Evolutionary conservation across 148 eudicot genomes (phyloP), one percentile per base, ranked within the genome.

Genomic region (Cornus suecica): DNA sequence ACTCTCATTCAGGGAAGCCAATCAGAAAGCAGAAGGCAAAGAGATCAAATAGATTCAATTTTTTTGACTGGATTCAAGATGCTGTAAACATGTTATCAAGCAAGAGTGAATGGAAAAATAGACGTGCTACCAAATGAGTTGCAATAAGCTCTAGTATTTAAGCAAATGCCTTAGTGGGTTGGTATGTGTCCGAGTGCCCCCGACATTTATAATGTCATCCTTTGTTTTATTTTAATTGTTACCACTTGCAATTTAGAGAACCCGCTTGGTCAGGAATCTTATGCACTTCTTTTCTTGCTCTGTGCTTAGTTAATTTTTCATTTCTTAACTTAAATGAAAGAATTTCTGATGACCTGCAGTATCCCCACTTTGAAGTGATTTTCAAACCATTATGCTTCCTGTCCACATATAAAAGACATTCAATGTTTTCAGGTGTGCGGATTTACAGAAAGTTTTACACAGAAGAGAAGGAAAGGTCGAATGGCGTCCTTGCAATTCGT

Each of bases 401-500:
- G 32, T 76, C 72, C 52, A 52, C 58, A 18, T 64, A 48, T 32
- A 54, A 66, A 22, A 16, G 9, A 9, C 24, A 67, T 72, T 10
- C 27, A 56, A 56, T 25, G 32, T 51, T 65, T 84, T 81, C 81
- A 93, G 98, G 98, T 62, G 89, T 86, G 56, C 85, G 78, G 70
- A 80, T 91, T 45, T 94, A 94, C 80, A 77, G 91, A 73, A 88
- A 83, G 52, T 94, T 94, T 80, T 94, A 94, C 76, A 75, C 92
- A 5, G 88, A 84, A 80, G 92, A 94, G 80, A 94, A 87, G 77
- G 98, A 94, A 83, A 82, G 68, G 71, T 79, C 73, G 68, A 90
- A 94, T 72, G 98, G 97, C 27, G 98, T 94, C 31, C 78, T 91
- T 84, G 92, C 91, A 74, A 80, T 94, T 79, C 71, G 79, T 84